phyloP scores from a whole-genome alignment of 2,329 filamentous ascomycete species.

The Geosmithia putterillii region DNA sequence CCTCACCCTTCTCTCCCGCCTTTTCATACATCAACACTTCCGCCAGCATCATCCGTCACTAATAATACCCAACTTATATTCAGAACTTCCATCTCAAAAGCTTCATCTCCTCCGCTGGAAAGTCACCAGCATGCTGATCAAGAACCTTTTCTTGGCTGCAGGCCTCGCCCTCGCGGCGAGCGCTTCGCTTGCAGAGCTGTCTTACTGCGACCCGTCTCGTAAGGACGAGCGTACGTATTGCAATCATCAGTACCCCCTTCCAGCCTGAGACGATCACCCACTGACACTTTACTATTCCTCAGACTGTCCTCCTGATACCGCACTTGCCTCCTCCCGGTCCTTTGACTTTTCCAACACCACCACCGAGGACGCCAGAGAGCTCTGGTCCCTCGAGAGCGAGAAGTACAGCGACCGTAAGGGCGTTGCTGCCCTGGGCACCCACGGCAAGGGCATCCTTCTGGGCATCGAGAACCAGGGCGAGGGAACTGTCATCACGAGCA shows the following conservation, averaged over 20 bases:
- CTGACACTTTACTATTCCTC: neutral
- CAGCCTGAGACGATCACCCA: no score
- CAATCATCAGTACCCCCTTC: neutral
- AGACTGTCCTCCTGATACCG: constrained; percentile 52
- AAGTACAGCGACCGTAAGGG: constrained; percentile 12
- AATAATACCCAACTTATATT: neutral
- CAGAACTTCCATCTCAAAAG: neutral
- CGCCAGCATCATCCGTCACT: no score
- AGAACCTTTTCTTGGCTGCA: neutral
- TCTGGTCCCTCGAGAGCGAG: constrained; percentile 20
- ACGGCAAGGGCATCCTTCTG: constrained; percentile 16
- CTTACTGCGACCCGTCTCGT: constrained; percentile 11
- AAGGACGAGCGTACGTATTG: constrained; percentile 11
- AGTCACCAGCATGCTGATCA: neutral
- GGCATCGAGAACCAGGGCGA: constrained; percentile 47
- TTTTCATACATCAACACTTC: no score
- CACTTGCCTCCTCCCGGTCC: constrained; percentile 38
- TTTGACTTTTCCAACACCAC: constrained; percentile 54
- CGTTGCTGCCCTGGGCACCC: constrained; percentile 10
- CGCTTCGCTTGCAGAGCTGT: constrained; percentile 7
- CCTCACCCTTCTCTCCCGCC: no score
- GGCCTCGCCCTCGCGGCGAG: neutral
- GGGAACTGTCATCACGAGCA: constrained; percentile 49
- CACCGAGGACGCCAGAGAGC: constrained; percentile 23
- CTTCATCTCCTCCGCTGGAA: neutral